Evolutionary conservation across 2,329 filamentous ascomycete genomes (phyloP).

Genomic region (Nigrograna mackinnonii): DNA sequence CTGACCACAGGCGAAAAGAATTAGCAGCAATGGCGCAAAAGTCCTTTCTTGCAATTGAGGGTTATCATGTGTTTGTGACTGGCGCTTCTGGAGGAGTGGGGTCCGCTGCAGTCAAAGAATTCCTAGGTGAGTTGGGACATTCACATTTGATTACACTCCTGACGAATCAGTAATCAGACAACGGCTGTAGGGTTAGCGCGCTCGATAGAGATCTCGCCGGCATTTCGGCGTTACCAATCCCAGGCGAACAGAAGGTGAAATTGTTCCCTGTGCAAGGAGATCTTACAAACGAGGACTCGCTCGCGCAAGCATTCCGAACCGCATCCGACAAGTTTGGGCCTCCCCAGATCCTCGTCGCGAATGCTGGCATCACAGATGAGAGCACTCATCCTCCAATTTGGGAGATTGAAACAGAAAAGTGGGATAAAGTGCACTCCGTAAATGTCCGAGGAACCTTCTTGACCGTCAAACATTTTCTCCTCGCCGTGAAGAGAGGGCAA

Average conservation of each 20-base stretch:
- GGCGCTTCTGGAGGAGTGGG: slow-evolving; percentile 59
- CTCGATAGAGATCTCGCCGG: too few species aligned
- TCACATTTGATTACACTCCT: too few species aligned
- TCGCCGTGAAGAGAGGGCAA: slow-evolving; percentile 45
- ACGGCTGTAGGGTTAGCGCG: slow-evolving; percentile 58
- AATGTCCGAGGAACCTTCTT: slow-evolving; percentile 59
- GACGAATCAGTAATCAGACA: slow-evolving; percentile 9
- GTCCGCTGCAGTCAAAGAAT: slow-evolving; percentile 53
- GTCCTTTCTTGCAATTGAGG: slow-evolving; percentile 54
- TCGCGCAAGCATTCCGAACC: slow-evolving; percentile 44
- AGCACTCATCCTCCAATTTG: slow-evolving; percentile 54
- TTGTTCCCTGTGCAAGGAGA: slow-evolving; percentile 56
- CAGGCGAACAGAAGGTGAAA: too few species aligned
- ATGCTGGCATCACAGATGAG: slow-evolving; percentile 57
- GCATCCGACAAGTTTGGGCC: slow-evolving; percentile 53
- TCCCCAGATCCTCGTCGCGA: slow-evolving; percentile 57
- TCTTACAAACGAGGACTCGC: slow-evolving; percentile 52
- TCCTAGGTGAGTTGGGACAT: slow-evolving; percentile 47
- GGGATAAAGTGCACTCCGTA: slow-evolving; percentile 55
- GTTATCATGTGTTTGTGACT: slow-evolving; percentile 57
- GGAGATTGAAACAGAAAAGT: slow-evolving; percentile 55
- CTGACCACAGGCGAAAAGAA: too few species aligned
- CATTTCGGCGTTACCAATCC: too few species aligned
- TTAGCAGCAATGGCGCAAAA: too few species aligned
- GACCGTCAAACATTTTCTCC: slow-evolving; percentile 60